Evolutionary conservation across 1,284 basidiomycete species (phyloP), one percentile per base, ranked within the genome.

Genomic region (Ceratobasidium papillatum): DNA sequence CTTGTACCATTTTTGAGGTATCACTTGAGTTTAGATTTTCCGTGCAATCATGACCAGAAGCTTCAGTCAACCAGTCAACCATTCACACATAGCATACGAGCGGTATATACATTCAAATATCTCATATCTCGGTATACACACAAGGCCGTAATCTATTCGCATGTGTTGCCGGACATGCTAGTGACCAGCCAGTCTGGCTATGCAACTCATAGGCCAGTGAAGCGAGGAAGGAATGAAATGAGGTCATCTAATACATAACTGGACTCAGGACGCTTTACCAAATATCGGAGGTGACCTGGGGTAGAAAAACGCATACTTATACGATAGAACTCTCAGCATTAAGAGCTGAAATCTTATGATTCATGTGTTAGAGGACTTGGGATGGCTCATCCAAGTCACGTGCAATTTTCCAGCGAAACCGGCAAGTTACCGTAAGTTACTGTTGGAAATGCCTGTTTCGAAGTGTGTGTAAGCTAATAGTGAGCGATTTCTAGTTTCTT

Each of bases 381-480:
- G 45, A 47, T 11, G 45, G 45, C 45, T 47, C 36, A 25, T 9
- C 27, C 11, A 45, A 17, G 12, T 47, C 63, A 65, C 63, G 63
- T 65, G 63, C 41, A 27, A 25, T 30, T 11, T 27, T 41, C 27
- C 22, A 51, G 63, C 9, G 27, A 49, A 22, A 49, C 45, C 61
- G n/a, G 63, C 41, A 34, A 65, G 43, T 65, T 65, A 65, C 63
- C 14, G 63, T 47, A 65, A 65, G 63, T 65, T 27, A 65, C 63
- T 9, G 47, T 34, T 51, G 30, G 47, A n/a, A 30, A 51, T 43
- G 25, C 63, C 63, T 47, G 63, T 65, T 65, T 65, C 27, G 63
- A 65, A n/a, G n/a, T n/a, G n/a, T n/a, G n/a, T n/a, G n/a, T n/a
- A n/a, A n/a, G n/a, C n/a, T n/a, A n/a, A n/a, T n/a, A n/a, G n/a